Conservation (phyloP, 2,329 filamentous ascomycete species). For the Orbilia oligospora region DNA sequence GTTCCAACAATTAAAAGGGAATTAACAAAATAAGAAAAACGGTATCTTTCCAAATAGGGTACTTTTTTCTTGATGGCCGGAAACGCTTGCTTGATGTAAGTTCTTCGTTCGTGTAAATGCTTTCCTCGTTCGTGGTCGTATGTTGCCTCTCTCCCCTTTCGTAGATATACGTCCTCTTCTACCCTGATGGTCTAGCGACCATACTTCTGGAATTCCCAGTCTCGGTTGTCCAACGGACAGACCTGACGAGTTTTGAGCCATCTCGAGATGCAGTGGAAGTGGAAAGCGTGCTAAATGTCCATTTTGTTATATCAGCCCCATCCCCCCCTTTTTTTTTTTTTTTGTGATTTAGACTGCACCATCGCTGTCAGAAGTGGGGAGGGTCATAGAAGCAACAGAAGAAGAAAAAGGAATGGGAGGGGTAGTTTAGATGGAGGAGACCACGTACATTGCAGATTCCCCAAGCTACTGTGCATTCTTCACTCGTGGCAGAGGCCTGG, state of each 20-base stretch:
- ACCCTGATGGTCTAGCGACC: conserved; percentile 73
- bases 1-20: background rate
- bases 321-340: background rate
- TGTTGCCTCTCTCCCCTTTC: conserved; percentile 11
- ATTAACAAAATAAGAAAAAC: conserved; percentile 11
- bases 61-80: conserved; percentile 23
- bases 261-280: conserved; percentile 99
- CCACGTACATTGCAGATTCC: conserved; percentile 94
- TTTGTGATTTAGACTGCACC: conserved; percentile 9
- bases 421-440: conserved; percentile 7
- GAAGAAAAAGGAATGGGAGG: conserved; percentile 6
- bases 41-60: conserved; percentile 24
- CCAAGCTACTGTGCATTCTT: conserved; percentile 99
- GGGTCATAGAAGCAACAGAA: background rate
- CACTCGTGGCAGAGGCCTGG: conserved; percentile 94
- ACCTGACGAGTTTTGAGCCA: conserved; percentile 99
- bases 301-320: conserved; percentile 51
- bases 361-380: conserved; percentile 29
- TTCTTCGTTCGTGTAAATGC: conserved; percentile 14
- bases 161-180: conserved; percentile 22
- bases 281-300: conserved; percentile 91
- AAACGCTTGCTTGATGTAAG: conserved; percentile 11
- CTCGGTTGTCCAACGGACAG: conserved; percentile 95
- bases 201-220: conserved; percentile 99
- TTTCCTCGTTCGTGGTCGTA: conserved; percentile 17